Conservation (phyloP, 768 basidiomycete species). For the Hygrocybe punicea region DNA sequence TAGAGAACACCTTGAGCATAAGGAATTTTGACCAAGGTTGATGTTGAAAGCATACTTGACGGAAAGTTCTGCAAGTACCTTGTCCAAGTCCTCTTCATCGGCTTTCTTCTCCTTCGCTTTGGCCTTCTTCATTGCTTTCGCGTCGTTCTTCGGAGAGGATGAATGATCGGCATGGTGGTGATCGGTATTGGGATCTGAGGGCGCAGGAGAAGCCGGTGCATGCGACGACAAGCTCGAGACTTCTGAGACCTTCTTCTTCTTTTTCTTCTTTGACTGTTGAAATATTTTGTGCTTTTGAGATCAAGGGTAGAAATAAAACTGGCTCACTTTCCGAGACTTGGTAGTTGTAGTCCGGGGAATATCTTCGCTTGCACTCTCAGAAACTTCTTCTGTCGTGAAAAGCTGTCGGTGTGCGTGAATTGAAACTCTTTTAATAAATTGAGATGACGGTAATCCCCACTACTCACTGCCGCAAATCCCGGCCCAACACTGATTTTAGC, state of each 20-base stretch:
- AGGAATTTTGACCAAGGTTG: neutral
- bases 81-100: constrained; percentile 75
- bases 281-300: neutral
- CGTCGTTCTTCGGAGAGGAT: constrained; percentile 5
- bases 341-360: constrained; percentile 15
- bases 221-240: neutral
- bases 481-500: constrained; percentile 12
- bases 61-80: constrained; percentile 80
- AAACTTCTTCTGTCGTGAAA: constrained; percentile 32
- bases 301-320: neutral
- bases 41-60: constrained; percentile 51
- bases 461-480: constrained; percentile 47
- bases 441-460: constrained; percentile 8
- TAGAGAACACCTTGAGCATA: neutral
- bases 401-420: constrained; percentile 35
- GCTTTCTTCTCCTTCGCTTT: constrained; percentile 63
- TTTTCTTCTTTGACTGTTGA: constrained; percentile 19
- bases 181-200: neutral
- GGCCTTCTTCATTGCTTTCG: constrained; percentile 47
- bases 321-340: constrained; percentile 42
- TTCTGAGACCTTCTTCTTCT: constrained; percentile 18
- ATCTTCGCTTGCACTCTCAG: constrained; percentile 28
- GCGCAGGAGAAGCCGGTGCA: neutral
- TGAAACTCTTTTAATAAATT: too few relatives aligned
- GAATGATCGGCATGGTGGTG: neutral